Base-by-base conservation (phyloP, 768 basidiomycete genomes). In the Lactarius evosmus region DNA sequence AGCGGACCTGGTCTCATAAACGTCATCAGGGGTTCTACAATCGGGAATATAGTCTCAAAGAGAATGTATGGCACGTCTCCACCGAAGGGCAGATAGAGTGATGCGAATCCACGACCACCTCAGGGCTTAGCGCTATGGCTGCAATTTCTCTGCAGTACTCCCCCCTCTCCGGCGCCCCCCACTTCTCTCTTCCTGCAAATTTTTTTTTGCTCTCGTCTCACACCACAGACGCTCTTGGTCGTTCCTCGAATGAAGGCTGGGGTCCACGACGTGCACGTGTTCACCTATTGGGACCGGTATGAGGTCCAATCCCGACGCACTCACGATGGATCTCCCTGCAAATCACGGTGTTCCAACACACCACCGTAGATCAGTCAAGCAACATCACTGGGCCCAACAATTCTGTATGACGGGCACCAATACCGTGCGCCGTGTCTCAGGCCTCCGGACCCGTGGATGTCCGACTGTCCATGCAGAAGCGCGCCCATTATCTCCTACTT, bases 401-500 rank as follows among this genome's bases (percentile, higher is more conserved):
- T 17, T 30, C 12, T 19, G 29, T 30, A 52, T 32, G 19, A 32
- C 29, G 30, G 29, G 17, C 29, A 16, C 14, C 30, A 12, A 49
- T 49, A 49, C 46, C 19, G 3, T 25, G 38, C 2, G 6, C n/a
- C 22, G 11, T 12, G 22, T 17, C 44, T 46, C 12, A 11, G 4
- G 4, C 17, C 29, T 17, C 12, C 27, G 7, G 33, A 25, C 38
- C 52, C 40, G 52, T 52, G 33, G 54, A 51, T 27, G 32, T 36
- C 56, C 56, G 17, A 30, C 29, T 17, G 38, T 32, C 50, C 41
- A 22, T 3, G 34, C 40, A 52, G n/a, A 44, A n/a, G 62, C 44
- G 38, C 56, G 44, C 25, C 40, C 60, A 52, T 58, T 52, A 40
- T 63, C 36, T 38, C 62, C 30, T 17, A 41, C 27, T 32, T 34